Percentiles rank a stretch among this genome's conserved stretches.
phyloP scores from a whole-genome alignment of 2,329 filamentous ascomycete genomes.

The Phoma sp. region DNA sequence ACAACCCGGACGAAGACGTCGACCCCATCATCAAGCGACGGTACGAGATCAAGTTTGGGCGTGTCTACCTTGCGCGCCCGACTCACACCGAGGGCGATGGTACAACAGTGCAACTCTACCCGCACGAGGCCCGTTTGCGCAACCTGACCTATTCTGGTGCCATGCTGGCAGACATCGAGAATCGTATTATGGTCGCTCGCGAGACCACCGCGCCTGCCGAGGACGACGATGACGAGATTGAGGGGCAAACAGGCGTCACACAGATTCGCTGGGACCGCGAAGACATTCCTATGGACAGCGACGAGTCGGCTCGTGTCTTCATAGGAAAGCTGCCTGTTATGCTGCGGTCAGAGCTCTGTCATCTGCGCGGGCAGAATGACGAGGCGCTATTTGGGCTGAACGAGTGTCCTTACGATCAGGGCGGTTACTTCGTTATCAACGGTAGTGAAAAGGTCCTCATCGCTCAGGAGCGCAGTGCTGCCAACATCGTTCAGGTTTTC shows the following conservation, averaged over 20 bases:
- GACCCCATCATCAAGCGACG: slow-evolving; percentile 80
- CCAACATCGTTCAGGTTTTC: slow-evolving; percentile 99
- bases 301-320: slow-evolving; percentile 76
- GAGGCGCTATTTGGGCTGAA: slow-evolving; percentile 89
- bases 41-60: slow-evolving; percentile 94
- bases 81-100: slow-evolving; percentile 94
- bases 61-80: slow-evolving; percentile 85
- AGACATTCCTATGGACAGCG: slow-evolving; percentile 50
- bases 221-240: slow-evolving; percentile 67
- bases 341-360: slow-evolving; percentile 96
- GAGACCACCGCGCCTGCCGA: slow-evolving; percentile 72
- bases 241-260: slow-evolving; percentile 38
- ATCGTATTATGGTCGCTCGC: slow-evolving; percentile 81
- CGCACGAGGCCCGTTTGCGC: slow-evolving; percentile 92
- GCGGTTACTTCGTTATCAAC: slow-evolving; percentile 99
- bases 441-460: slow-evolving; percentile 98
- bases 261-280: slow-evolving; percentile 58
- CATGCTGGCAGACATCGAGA: slow-evolving; percentile 86
- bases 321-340: slow-evolving; percentile 97
- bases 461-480: slow-evolving; percentile 94
- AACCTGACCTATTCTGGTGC: slow-evolving; percentile 96
- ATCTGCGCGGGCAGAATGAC: slow-evolving; percentile 81
- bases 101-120: slow-evolving; percentile 81
- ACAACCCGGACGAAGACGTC: slow-evolving; percentile 71
- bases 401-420: slow-evolving; percentile 97